These are phyloP conservation scores for Arthrobotrys entomopaga DNA, from an alignment of 2,329 filamentous ascomycete species.

Conservation along the genomic window DNA sequence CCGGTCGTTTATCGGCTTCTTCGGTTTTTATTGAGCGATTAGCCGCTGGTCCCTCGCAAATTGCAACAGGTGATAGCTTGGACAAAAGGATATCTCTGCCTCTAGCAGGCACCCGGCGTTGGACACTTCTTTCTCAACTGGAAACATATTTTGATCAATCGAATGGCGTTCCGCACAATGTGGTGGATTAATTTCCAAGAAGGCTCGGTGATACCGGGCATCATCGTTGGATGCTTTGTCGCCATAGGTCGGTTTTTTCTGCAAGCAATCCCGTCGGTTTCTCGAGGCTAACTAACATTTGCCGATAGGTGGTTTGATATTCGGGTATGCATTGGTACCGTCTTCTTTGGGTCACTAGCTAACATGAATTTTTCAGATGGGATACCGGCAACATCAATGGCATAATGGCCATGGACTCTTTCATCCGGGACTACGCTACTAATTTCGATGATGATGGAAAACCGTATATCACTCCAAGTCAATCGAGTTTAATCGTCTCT, in stretches of 20 bases:
- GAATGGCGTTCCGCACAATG: conserved; percentile 30
- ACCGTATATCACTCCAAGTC: conserved; percentile 57
- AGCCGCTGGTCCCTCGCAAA: not conserved
- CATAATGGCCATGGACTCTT: conserved; percentile 68
- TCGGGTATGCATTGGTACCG: conserved; percentile 29
- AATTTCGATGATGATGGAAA: conserved; percentile 32
- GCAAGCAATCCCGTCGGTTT: not conserved
- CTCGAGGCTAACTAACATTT: conserved; percentile 21
- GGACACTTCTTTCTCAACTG: conserved; percentile 9
- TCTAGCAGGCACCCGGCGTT: conserved; percentile 36
- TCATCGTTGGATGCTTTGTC: conserved; percentile 54
- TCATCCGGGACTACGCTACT: conserved; percentile 25
- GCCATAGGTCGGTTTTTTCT: conserved; percentile 36
- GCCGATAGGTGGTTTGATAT: conserved; percentile 44
- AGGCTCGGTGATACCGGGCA: conserved; percentile 52
- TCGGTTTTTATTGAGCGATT: not conserved
- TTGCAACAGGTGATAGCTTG: conserved; percentile 13
- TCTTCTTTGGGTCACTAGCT: not conserved
- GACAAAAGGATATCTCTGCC: conserved; percentile 34
- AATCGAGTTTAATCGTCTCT: conserved; percentile 74
- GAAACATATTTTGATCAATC: conserved; percentile 13
- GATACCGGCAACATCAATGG: conserved; percentile 70
- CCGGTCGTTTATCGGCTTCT: too few species aligned
- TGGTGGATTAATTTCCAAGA: conserved; percentile 54
- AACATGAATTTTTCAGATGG: conserved; percentile 27